Evolutionary conservation across 2,329 filamentous ascomycete species (phyloP), one percentile per base, ranked within the genome.

Genomic region (Macroventuria anomochaeta): DNA sequence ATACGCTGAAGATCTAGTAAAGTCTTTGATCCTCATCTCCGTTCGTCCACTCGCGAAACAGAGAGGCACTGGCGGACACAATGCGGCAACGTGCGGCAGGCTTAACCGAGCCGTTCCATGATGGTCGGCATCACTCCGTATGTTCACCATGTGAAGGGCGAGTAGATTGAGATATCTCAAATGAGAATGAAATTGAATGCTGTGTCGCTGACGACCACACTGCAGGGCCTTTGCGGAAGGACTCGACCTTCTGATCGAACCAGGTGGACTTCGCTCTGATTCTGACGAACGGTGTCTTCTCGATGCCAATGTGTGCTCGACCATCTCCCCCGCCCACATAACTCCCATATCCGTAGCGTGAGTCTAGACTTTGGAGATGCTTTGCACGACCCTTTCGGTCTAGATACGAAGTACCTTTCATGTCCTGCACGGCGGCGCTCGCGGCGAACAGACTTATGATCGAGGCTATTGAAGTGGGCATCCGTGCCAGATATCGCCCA

Each of bases 391-490:
- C 61, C 5, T 57, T 66, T 8, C 32, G 55, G 13, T 61, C 39
- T n/a, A 71, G 41, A 6, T 46, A 46, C 10, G 58, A 61, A 0
- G 69, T 50, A 0, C 5, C 2, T 3, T 38, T 36, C 53, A 76
- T 62, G 25, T 80, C 79, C 12, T 69, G 50, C 0, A 81, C 59
- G 0, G 79, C 74, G 0, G 73, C 61, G 48, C 82, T 83, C 0
- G 80, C 77, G 0, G 81, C 79, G 2, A 83, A 73, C 32, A 80
- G 79, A 0, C 79, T 76, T 0, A 85, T 64, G 0, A 80, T 55
- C 0, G 80, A 78, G 0, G 76, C 83, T 0, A 85, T 71, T 0
- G 75, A 81, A 0, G 80, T 82, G 0, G 84, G 84, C 65, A 86
- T 70, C 0, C 80, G 71, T 0, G 82, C 78, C 0, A 86, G 69